Conservation (phyloP, 169 alveolate genomes). For the Neospora caninum region DNA sequence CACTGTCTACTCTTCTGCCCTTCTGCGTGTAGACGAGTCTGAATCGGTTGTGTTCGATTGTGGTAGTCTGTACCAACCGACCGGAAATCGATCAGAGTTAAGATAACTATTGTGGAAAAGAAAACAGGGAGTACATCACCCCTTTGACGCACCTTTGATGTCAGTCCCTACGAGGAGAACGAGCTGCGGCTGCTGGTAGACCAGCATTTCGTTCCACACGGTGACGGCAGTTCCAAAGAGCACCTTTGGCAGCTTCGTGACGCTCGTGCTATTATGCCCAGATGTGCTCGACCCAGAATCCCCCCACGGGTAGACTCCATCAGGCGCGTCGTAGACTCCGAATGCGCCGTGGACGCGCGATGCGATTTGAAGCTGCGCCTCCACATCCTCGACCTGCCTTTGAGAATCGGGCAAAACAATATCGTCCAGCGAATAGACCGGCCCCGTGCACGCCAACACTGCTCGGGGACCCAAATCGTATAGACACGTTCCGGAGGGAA, state of each 20-base stretch:
- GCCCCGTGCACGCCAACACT: background rate
- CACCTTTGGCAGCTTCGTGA: slow-evolving; percentile 2
- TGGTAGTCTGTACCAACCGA: too few species aligned
- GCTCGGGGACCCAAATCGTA: background rate
- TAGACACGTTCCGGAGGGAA: background rate
- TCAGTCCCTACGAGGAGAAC: background rate
- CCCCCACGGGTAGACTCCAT: background rate
- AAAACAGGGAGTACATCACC: background rate
- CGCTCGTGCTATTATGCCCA: slow-evolving; percentile 9
- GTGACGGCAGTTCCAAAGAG: slow-evolving; percentile 17
- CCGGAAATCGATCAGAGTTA: too few species aligned
- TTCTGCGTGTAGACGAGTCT: too few species aligned
- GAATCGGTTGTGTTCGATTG: too few species aligned
- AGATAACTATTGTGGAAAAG: too few species aligned
- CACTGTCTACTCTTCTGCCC: too few species aligned
- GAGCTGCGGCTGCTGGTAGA: slow-evolving; percentile 16
- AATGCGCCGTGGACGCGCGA: background rate
- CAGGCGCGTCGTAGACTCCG: slow-evolving; percentile 19
- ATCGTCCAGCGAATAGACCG: background rate
- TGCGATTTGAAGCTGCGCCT: background rate
- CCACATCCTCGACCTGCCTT: background rate
- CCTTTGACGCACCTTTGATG: background rate
- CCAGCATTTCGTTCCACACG: slow-evolving; percentile 34
- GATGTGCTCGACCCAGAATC: background rate
- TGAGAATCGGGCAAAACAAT: background rate